These are phyloP conservation scores for Quercus mongolica DNA, from an alignment of 306 rosid species.

Conservation along the genomic window DNA sequence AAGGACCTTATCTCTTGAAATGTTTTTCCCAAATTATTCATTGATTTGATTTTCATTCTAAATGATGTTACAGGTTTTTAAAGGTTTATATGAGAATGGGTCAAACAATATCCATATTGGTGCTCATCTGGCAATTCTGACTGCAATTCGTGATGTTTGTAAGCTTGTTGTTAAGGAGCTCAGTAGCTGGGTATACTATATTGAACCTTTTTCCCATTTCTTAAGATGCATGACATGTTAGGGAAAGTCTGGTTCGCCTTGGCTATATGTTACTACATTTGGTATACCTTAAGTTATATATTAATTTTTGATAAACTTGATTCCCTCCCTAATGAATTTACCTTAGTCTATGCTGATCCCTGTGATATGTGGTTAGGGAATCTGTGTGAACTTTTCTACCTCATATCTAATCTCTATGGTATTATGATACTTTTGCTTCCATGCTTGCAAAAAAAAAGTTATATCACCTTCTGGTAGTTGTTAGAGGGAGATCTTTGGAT, in stretches of 20 bases:
- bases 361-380: not conserved
- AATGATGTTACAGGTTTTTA: conserved; percentile 58
- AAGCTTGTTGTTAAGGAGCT: conserved; percentile 96
- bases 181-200: conserved; percentile 86
- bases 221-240: not conserved
- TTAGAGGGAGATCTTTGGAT: not conserved
- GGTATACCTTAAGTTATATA: not conserved
- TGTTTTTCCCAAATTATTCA: not conserved
- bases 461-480: not conserved
- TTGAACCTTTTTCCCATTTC: not conserved
- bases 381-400: not conserved
- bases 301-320: not conserved
- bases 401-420: not conserved
- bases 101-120: conserved; percentile 65
- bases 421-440: conserved; percentile 4
- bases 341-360: not conserved
- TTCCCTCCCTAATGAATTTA: not conserved
- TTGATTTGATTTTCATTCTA: not conserved
- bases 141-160: conserved; percentile 99
- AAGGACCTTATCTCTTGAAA: not conserved
- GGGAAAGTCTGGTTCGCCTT: not conserved
- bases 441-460: not conserved
- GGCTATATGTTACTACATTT: not conserved
- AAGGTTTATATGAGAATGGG: conserved; percentile 78
- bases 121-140: conserved; percentile 78